Conservation (phyloP, 306 rosid genomes). For the Vigna unguiculata region DNA sequence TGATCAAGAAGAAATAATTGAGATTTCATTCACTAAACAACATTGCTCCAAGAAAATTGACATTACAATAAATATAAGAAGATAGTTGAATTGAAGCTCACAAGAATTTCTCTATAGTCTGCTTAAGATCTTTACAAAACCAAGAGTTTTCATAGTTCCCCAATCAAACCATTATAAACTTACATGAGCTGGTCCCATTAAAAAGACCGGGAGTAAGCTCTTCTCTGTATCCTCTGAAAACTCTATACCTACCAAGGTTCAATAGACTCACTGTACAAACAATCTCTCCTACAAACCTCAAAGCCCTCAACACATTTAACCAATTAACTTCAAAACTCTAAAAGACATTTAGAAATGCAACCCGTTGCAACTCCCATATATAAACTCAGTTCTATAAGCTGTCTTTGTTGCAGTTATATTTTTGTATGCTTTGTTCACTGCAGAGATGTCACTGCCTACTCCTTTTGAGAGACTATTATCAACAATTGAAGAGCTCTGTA, state of each 20-base stretch:
- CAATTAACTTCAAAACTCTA: constrained; percentile 19
- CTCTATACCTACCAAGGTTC: constrained; percentile 58
- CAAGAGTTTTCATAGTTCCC: constrained; percentile 15
- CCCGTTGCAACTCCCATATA: constrained; percentile 61
- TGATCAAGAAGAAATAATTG: constrained; percentile 6
- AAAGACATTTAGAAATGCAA: constrained; percentile 54
- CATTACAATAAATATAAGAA: not conserved
- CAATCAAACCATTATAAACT: constrained; percentile 35
- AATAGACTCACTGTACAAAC: constrained; percentile 59
- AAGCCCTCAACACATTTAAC: constrained; percentile 38
- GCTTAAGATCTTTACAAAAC: constrained; percentile 30
- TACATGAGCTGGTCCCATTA: constrained; percentile 53
- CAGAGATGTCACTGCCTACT: constrained; percentile 49
- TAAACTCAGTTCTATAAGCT: constrained; percentile 51
- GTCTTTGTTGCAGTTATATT: constrained; percentile 50
- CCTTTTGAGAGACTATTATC: constrained; percentile 46
- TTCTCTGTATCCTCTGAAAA: constrained; percentile 49
- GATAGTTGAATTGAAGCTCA: not conserved
- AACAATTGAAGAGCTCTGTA: constrained; percentile 50
- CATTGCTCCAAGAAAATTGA: not conserved
- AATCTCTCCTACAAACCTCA: constrained; percentile 43
- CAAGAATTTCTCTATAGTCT: constrained; percentile 20
- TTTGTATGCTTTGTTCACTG: constrained; percentile 47
- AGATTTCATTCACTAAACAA: constrained; percentile 5
- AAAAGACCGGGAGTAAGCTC: constrained; percentile 62